Percentiles rank a stretch among this genome's conserved stretches.
Conservation (phyloP, 257 asterid species). For the Buddleja alternifolia region DNA sequence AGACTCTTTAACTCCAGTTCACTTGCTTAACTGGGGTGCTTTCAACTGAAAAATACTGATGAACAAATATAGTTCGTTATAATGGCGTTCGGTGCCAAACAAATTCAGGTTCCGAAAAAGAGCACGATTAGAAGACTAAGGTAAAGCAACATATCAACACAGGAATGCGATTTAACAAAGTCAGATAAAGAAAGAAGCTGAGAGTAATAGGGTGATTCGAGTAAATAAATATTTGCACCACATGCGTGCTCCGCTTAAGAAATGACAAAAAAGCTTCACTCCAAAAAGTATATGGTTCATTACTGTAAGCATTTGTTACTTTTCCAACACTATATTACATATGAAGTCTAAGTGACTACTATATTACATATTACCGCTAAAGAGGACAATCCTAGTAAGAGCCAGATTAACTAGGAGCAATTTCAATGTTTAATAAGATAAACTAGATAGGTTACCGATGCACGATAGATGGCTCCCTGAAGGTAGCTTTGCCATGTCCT, state of each 20-base stretch:
- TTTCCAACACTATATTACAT: background rate
- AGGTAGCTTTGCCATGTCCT: constrained; percentile 82
- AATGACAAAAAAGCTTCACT: background rate
- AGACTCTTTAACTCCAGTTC: background rate
- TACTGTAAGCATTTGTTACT: background rate
- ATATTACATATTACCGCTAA: constrained; percentile 11
- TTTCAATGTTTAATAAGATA: background rate
- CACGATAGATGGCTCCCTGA: constrained; percentile 89
- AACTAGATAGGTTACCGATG: constrained; percentile 61
- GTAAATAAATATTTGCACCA: background rate
- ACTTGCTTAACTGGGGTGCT: background rate
- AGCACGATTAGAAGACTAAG: background rate
- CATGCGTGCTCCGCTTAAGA: constrained; percentile 2
- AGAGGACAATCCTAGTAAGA: constrained; percentile 1
- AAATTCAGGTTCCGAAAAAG: background rate
- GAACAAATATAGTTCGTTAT: too few species aligned
- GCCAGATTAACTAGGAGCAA: background rate
- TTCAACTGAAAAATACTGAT: background rate
- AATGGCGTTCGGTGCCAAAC: too few species aligned
- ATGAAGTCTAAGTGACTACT: constrained; percentile 16
- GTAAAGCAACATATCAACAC: constrained; percentile 14
- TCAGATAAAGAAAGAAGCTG: background rate
- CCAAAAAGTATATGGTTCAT: constrained; percentile 7
- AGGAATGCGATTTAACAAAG: background rate
- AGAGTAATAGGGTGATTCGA: background rate